phyloP scores from a whole-genome alignment of 495 filamentous ascomycete species.

The Penicillium ochrochloron region DNA sequence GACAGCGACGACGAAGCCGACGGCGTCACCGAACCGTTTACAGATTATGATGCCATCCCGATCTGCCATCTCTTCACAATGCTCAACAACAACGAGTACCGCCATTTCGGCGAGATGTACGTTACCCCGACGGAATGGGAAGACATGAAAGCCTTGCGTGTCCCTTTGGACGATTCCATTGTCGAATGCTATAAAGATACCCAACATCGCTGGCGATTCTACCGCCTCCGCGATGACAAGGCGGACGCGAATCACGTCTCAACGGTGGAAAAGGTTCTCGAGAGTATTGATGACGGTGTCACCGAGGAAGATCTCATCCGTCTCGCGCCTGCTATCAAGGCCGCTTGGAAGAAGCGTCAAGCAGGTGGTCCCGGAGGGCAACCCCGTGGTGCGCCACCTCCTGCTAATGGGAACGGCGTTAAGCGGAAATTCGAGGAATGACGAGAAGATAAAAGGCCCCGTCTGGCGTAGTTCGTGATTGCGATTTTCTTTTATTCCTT shows the following conservation, averaged over 20 bases:
- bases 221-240: slow-evolving; percentile 90
- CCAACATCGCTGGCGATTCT: slow-evolving; percentile 76
- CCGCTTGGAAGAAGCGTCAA: slow-evolving; percentile 71
- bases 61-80: slow-evolving; percentile 63
- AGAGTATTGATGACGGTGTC: slow-evolving; percentile 79
- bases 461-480: neutral
- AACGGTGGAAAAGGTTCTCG: slow-evolving; percentile 78
- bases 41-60: slow-evolving; percentile 66
- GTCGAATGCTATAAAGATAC: slow-evolving; percentile 86
- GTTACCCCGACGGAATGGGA: slow-evolving; percentile 84
- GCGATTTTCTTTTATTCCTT: neutral
- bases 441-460: slow-evolving; percentile 21
- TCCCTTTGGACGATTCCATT: slow-evolving; percentile 79
- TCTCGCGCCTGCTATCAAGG: slow-evolving; percentile 66
- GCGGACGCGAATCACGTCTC: slow-evolving; percentile 83
- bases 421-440: slow-evolving; percentile 56
- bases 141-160: slow-evolving; percentile 65
- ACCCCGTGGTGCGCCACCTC: slow-evolving; percentile 26
- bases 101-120: slow-evolving; percentile 64
- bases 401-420: slow-evolving; percentile 45
- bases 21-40: slow-evolving; percentile 54
- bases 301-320: slow-evolving; percentile 67
- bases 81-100: slow-evolving; percentile 62
- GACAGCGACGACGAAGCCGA: slow-evolving; percentile 68
- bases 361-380: slow-evolving; percentile 35